phyloP scores from a whole-genome alignment of 805 yeast genomes.

The Tetrapisispora fleetii region DNA sequence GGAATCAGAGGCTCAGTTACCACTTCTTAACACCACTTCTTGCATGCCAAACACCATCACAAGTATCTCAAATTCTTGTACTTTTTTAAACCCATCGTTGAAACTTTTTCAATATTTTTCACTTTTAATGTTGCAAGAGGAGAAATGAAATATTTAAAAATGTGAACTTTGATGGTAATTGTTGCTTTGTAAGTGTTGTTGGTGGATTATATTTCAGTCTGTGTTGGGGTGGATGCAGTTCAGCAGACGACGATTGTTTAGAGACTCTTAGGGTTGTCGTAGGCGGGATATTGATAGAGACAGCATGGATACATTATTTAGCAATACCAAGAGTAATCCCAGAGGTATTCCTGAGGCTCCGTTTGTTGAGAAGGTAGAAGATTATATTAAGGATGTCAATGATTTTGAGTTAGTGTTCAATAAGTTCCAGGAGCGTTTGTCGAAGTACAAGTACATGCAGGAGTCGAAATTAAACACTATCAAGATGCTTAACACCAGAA shows the following conservation, averaged over 20 bases:
- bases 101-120: not conserved
- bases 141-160: too few relatives aligned
- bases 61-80: too few relatives aligned
- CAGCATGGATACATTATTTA: conserved; percentile 27
- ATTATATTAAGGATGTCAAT: conserved; percentile 53
- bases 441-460: conserved; percentile 86
- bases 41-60: too few relatives aligned
- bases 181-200: too few relatives aligned
- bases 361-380: conserved; percentile 76
- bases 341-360: conserved; percentile 97
- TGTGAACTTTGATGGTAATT: not conserved
- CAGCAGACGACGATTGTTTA: too few relatives aligned
- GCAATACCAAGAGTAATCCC: conserved; percentile 62
- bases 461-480: conserved; percentile 24
- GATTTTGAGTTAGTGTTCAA: conserved; percentile 64
- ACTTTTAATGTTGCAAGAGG: not conserved
- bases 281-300: not conserved
- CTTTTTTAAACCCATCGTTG: not conserved
- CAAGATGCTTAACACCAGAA: conserved; percentile 37
- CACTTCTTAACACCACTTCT: too few relatives aligned
- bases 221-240: too few relatives aligned
- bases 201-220: too few relatives aligned
- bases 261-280: too few relatives aligned
- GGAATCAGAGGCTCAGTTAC: too few relatives aligned
- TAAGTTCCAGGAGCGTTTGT: conserved; percentile 76